Percentiles rank a stretch among this genome's conserved stretches.
These are phyloP conservation scores for Solanum hybrid DNA, from an alignment of 305 asterid species.

Conservation along the genomic window DNA sequence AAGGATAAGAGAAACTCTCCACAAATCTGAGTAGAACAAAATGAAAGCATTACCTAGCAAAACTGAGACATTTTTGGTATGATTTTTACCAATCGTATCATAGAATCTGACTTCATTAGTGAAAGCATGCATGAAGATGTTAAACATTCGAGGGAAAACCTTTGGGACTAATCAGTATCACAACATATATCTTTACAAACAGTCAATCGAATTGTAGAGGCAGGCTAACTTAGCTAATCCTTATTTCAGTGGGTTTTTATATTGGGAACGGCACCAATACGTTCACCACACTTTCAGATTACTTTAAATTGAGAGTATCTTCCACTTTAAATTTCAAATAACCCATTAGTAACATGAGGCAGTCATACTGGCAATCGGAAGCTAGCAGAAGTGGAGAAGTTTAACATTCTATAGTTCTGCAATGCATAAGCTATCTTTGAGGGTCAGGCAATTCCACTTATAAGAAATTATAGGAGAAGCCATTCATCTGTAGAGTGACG, in stretches of 20 bases:
- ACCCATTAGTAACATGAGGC: background rate
- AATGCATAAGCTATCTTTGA: background rate
- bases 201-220: background rate
- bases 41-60: background rate
- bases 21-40: background rate
- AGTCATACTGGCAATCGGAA: background rate
- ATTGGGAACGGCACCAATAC: background rate
- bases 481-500: background rate
- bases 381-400: background rate
- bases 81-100: background rate
- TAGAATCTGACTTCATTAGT: background rate
- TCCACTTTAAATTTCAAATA: background rate
- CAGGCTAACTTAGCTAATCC: background rate
- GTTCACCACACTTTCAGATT: background rate
- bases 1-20: constrained; percentile 4
- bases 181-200: background rate
- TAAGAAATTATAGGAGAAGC: background rate
- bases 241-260: background rate
- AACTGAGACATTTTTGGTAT: background rate
- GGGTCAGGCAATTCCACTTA: background rate
- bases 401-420: background rate
- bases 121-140: background rate
- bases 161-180: background rate
- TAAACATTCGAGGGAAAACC: background rate
- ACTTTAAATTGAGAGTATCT: background rate